These are phyloP conservation scores for Yamadazyma takamatsuzukensis DNA, from an alignment of 805 yeast genomes.

Conservation along the genomic window DNA sequence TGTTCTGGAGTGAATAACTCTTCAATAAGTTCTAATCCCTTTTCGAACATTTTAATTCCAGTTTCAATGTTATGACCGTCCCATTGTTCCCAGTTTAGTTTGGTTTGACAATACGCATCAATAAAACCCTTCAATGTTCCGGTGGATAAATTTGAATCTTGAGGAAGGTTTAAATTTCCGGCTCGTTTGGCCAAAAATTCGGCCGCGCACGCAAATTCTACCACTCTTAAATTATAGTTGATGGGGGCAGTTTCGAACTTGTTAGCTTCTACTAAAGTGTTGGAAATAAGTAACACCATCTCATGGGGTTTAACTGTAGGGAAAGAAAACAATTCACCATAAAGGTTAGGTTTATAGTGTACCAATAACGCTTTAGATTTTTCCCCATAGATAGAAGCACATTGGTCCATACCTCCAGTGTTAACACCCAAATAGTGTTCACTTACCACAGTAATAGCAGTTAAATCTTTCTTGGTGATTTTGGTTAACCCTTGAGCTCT, in stretches of 20 bases:
- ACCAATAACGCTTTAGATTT: slow-evolving; percentile 54
- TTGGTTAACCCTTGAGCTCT: slow-evolving; percentile 44
- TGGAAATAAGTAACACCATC: slow-evolving; percentile 57
- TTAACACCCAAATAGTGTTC: slow-evolving; percentile 73
- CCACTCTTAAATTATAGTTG: slow-evolving; percentile 68
- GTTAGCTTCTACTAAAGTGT: slow-evolving; percentile 59
- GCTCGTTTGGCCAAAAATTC: slow-evolving; percentile 50
- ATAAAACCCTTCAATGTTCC: slow-evolving; percentile 66
- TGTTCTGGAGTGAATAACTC: slow-evolving; percentile 29
- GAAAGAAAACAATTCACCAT: slow-evolving; percentile 51
- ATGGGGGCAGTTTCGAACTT: slow-evolving; percentile 68
- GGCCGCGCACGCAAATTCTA: slow-evolving; percentile 68
- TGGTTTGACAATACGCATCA: slow-evolving; percentile 43
- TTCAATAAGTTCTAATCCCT: slow-evolving; percentile 44
- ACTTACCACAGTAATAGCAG: slow-evolving; percentile 57
- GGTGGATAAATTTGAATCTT: slow-evolving; percentile 49
- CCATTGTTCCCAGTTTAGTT: slow-evolving; percentile 34
- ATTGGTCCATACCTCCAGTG: slow-evolving; percentile 80
- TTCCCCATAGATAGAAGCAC: slow-evolving; percentile 66
- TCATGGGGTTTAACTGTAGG: slow-evolving; percentile 43
- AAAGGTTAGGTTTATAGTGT: slow-evolving; percentile 56
- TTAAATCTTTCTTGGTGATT: slow-evolving; percentile 50
- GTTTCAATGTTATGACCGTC: slow-evolving; percentile 41
- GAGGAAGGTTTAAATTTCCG: slow-evolving; percentile 38
- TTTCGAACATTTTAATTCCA: slow-evolving; percentile 37